Conservation (phyloP, 371 early-diverging fungal species). For the Syncephalastrum monosporum region DNA sequence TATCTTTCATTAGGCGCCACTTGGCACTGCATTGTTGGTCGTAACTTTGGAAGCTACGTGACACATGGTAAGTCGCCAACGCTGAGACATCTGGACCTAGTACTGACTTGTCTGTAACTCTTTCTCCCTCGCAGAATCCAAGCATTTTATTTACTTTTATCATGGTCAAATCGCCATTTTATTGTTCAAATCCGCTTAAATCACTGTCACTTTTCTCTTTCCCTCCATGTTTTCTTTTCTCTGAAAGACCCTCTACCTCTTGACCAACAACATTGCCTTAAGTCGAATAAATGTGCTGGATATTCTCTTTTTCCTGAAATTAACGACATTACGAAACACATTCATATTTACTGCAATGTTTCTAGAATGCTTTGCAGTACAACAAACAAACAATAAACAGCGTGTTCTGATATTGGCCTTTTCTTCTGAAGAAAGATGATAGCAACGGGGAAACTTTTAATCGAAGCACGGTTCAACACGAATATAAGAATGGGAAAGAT, state of each 20-base stretch:
- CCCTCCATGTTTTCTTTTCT: slow-evolving; percentile 4
- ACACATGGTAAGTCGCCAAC: slow-evolving; percentile 83
- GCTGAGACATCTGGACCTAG: not conserved
- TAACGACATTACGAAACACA: not conserved
- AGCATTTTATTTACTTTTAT: slow-evolving; percentile 98
- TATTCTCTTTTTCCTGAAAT: too few species aligned
- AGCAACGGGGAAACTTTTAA: slow-evolving; percentile 1
- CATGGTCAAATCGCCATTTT: slow-evolving; percentile 93
- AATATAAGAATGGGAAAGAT: too few species aligned
- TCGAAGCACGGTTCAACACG: not conserved
- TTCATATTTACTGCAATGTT: too few species aligned
- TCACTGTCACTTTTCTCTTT: not conserved
- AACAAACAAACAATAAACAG: not conserved
- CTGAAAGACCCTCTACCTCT: not conserved
- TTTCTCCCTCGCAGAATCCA: slow-evolving; percentile 58
- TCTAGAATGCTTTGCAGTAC: not conserved
- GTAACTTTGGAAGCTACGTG: slow-evolving; percentile 97
- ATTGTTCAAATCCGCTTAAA: slow-evolving; percentile 90
- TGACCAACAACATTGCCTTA: too few species aligned
- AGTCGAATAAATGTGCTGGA: too few species aligned
- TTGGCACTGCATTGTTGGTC: slow-evolving; percentile 98
- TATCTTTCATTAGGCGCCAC: slow-evolving; percentile 62
- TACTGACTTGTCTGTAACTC: not conserved
- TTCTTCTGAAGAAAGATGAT: not conserved
- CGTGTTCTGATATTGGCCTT: not conserved